Evolutionary conservation across 2,329 filamentous ascomycete genomes (phyloP).

Genomic region (Penicillium sp.): DNA sequence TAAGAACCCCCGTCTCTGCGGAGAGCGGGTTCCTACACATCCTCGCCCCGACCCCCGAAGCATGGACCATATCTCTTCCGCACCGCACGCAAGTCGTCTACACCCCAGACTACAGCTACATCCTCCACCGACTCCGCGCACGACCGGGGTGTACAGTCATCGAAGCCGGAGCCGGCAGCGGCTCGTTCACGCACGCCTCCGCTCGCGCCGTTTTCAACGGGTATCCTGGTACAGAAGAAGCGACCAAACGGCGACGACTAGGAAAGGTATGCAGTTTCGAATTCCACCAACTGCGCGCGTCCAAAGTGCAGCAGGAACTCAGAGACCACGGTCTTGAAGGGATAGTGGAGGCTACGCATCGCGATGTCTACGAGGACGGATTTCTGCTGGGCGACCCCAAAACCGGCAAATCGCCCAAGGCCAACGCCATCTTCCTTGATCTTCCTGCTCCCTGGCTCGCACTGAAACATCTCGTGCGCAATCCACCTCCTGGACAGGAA

Average conservation of each 20-base stretch:
- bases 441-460: constrained; percentile 53
- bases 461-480: constrained; percentile 48
- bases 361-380: constrained; percentile 52
- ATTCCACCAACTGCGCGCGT: constrained; percentile 48
- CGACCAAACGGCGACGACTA: constrained; percentile 29
- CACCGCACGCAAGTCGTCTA: constrained; percentile 56
- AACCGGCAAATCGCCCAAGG: constrained; percentile 42
- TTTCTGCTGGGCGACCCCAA: constrained; percentile 42
- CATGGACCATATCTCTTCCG: constrained; percentile 52
- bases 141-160: constrained; percentile 49
- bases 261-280: constrained; percentile 54
- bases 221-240: constrained; percentile 32
- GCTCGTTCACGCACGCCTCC: constrained; percentile 53
- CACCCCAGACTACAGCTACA: constrained; percentile 55
- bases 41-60: constrained; percentile 51
- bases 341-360: constrained; percentile 48
- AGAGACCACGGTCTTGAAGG: constrained; percentile 45
- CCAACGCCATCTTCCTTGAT: constrained; percentile 52
- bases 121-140: constrained; percentile 50
- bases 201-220: constrained; percentile 52
- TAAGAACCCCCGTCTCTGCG: constrained; percentile 39
- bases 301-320: constrained; percentile 46
- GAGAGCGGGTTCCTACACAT: constrained; percentile 51
- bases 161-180: constrained; percentile 54
- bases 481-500: constrained; percentile 31